Evolutionary conservation across 805 yeast species (phyloP), one percentile per base, ranked within the genome.

Genomic region (Cyberlindnera subsufficiens): DNA sequence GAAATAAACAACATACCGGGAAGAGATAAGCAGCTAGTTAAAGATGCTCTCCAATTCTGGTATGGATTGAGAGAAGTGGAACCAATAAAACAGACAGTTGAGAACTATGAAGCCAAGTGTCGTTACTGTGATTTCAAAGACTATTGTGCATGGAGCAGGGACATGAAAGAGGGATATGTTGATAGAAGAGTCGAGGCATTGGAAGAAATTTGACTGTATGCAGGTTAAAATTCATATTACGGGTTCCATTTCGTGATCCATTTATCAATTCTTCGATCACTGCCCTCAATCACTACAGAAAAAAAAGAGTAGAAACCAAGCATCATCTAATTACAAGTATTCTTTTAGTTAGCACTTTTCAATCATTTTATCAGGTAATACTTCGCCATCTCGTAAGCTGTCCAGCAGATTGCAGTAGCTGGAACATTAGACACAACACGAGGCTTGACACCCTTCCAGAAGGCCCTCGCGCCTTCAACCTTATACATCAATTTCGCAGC

Each of bases 341-440:
- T 8, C 10, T 6, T 22, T 22, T 22, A 22, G 8, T 13, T 8
- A 32, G 15, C 17, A 20, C 14, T 7, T 13, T 20, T 27, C 35
- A 32, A 15, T 17, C 19, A 39, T 17, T 42, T 46, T 39, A 51
- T 48, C 39, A 68, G 49, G 43, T 65, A 63, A 49, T 64, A 67
- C 45, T 91, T 91, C 35, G 96, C 97, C 95, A 89, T 89, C 63
- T 91, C 99, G 64, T 91, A 91, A 19, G 96, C 88, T 2, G 98
- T 91, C 98, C 98, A 91, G 54, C 95, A 82, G 47, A 91, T 88
- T 16, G 98, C 98, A 11, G 98, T 91, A 38, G 93, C 80, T 17
- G 99, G 99, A 60, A 91, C 89, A 63, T 89, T 89, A 52, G 90
- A 82, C 22, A 91, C 80, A 39, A 93, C 80, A 64, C 99, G 79